Evolutionary conservation across 495 filamentous ascomycete species (phyloP).

Genomic region (Pseudomonodictys pantanalensis): DNA sequence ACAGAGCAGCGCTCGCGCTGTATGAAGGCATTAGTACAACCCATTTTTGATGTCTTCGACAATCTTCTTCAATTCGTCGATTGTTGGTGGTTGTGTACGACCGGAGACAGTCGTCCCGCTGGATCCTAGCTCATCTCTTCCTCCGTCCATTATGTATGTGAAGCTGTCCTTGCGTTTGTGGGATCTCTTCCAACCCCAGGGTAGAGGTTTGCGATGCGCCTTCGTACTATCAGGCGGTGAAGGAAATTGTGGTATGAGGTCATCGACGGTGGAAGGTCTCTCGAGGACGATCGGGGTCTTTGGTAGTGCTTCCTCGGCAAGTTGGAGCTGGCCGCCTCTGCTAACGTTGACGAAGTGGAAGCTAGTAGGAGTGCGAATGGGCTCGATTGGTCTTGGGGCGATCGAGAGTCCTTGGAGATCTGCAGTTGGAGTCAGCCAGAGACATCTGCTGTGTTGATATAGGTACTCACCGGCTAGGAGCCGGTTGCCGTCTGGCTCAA

Average conservation of each 20-base stretch:
- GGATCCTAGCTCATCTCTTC: constrained; percentile 5
- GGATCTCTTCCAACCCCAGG: not conserved
- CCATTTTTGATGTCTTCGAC: constrained; percentile 18
- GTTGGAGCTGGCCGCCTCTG: constrained; percentile 6
- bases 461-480: constrained; percentile 20
- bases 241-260: not conserved
- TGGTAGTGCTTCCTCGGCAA: constrained; percentile 5
- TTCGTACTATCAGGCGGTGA: not conserved
- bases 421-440: not conserved
- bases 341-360: constrained; percentile 19
- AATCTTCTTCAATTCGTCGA: constrained; percentile 21
- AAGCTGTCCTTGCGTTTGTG: constrained; percentile 23
- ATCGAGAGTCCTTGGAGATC: constrained; percentile 24
- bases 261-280: not conserved
- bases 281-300: constrained; percentile 20
- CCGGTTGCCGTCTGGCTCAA: constrained; percentile 23
- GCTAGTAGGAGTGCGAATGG: constrained; percentile 17
- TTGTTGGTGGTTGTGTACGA: constrained; percentile 2
- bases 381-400: constrained; percentile 14
- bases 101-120: not conserved
- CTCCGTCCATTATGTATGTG: constrained; percentile 22
- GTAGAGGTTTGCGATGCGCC: constrained; percentile 3
- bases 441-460: not conserved
- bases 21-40: not conserved
- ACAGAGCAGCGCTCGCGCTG: not conserved